Percentiles rank a stretch among this genome's conserved stretches.
These are phyloP conservation scores for Syzygium malaccense DNA, from an alignment of 441 rosid genomes.

Conservation along the genomic window DNA sequence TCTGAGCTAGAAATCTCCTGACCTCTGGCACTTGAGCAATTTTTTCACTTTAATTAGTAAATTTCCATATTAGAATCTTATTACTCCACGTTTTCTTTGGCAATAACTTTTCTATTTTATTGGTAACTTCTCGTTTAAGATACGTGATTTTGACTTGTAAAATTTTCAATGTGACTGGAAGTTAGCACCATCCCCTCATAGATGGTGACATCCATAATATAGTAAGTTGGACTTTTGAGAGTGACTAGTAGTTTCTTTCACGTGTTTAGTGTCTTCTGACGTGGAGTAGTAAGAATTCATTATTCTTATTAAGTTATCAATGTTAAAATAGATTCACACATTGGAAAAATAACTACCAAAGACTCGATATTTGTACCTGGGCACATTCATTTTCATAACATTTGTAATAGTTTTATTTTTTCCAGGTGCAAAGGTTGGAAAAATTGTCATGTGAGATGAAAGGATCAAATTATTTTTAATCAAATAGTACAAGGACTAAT, in stretches of 20 bases:
- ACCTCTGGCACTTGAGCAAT: not conserved
- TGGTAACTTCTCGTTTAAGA: not conserved
- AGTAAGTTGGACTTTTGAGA: not conserved
- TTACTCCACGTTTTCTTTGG: not conserved
- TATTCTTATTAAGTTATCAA: not conserved
- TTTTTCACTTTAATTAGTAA: not conserved
- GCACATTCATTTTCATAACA: no score
- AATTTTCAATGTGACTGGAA: not conserved
- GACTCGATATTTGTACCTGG: not conserved
- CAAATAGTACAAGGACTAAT: not conserved
- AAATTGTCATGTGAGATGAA: not conserved
- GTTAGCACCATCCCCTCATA: not conserved
- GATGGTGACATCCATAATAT: not conserved
- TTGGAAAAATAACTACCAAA: not conserved
- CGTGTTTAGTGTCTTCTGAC: not conserved
- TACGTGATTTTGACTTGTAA: not conserved
- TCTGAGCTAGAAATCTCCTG: accelerated
- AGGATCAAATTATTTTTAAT: not conserved
- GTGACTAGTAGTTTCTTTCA: not conserved
- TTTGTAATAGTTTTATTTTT: no score
- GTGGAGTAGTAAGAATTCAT: not conserved
- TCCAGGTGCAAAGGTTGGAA: not conserved
- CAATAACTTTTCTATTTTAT: not conserved
- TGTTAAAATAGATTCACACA: not conserved
- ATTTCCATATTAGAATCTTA: not conserved